Conservation (phyloP, 2,329 filamentous ascomycete genomes). For the Trichoderma sp. region DNA sequence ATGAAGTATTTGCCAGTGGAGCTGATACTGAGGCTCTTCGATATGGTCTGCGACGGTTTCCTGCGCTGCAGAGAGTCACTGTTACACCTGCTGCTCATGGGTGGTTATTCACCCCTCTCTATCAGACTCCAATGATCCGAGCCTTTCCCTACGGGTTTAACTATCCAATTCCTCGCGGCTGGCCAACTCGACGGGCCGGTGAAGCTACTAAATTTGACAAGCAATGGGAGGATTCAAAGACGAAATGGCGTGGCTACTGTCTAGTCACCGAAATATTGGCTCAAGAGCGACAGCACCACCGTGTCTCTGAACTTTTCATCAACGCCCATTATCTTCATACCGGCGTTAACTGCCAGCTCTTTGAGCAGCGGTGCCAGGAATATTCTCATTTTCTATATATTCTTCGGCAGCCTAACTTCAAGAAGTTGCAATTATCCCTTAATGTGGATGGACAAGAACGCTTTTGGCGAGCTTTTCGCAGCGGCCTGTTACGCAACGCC, state of each 20-base stretch:
- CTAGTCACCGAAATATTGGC: not conserved
- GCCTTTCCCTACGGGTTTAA: constrained; percentile 29
- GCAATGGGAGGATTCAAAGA: not conserved
- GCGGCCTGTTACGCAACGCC: not conserved
- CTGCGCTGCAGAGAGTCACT: constrained; percentile 38
- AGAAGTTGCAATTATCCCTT: not conserved
- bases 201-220: not conserved
- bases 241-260: not conserved
- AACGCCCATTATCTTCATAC: not conserved
- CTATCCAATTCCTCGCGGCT: not conserved
- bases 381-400: not conserved
- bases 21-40: constrained; percentile 27
- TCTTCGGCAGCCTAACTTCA: not conserved
- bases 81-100: constrained; percentile 45
- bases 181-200: not conserved
- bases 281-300: not conserved
- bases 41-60: constrained; percentile 38
- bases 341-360: not conserved
- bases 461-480: not conserved
- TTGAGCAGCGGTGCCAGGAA: not conserved
- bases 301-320: not conserved
- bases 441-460: not conserved
- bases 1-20: not conserved
- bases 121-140: constrained; percentile 46
- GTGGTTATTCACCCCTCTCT: constrained; percentile 37